A percentile compares a stretch with the other conserved stretches of the same genome.
Conservation (phyloP, 1,284 basidiomycete species). For the Moesziomyces globuligerus region DNA sequence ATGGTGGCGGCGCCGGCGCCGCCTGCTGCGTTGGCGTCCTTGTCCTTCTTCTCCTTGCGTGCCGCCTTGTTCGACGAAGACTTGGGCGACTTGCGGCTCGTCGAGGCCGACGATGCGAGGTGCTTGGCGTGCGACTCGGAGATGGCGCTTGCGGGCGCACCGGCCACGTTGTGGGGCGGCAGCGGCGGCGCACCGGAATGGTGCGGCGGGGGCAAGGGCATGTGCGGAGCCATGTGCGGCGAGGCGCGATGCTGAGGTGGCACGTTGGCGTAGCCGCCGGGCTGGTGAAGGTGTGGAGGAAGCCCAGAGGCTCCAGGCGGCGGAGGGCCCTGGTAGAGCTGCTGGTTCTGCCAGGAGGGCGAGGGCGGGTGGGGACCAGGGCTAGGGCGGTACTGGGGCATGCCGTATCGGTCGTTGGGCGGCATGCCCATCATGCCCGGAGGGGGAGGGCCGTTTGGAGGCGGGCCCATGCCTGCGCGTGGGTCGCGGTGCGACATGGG, state of each 20-base stretch:
- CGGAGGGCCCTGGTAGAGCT: constrained; percentile 32
- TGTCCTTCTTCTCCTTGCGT: constrained; percentile 41
- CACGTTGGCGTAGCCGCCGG: constrained; percentile 19
- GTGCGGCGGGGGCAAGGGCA: constrained; percentile 36
- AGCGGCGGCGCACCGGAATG: constrained; percentile 19
- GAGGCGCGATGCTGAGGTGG: constrained; percentile 41
- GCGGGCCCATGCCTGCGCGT: constrained; percentile 37
- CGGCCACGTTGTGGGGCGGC: constrained; percentile 25
- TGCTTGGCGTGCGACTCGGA: constrained; percentile 40
- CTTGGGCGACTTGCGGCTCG: constrained; percentile 41
- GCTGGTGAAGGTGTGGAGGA: constrained; percentile 43
- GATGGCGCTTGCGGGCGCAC: constrained; percentile 26
- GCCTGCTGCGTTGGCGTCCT: constrained; percentile 27
- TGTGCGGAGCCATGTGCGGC: constrained; percentile 39
- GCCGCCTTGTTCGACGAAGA: constrained; percentile 25
- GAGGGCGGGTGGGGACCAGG: constrained; percentile 41
- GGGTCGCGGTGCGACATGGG: constrained; percentile 43
- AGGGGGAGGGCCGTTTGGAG: constrained; percentile 31
- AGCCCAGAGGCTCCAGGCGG: constrained; percentile 29
- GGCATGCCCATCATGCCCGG: constrained; percentile 46
- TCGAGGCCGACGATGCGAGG: constrained; percentile 32
- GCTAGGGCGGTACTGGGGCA: constrained; percentile 38
- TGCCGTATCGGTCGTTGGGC: constrained; percentile 37
- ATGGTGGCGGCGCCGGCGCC: constrained; percentile 25
- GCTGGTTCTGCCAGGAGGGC: constrained; percentile 49